These are phyloP conservation scores for Cokeromyces recurvatus DNA, from an alignment of 371 early-diverging fungal species.

Conservation along the genomic window DNA sequence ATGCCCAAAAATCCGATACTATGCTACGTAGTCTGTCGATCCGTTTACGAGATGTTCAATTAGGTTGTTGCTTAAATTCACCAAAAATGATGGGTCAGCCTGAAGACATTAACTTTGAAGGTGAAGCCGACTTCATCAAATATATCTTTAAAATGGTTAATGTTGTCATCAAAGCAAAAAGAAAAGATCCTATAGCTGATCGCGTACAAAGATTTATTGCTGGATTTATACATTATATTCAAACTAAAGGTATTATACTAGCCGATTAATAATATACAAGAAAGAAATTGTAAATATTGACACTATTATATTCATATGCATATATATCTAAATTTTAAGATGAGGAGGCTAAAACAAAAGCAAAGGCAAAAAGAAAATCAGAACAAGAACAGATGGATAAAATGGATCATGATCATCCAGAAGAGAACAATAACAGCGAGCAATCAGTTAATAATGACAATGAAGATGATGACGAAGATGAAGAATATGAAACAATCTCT, in stretches of 20 bases:
- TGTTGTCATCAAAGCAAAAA: constrained; percentile 67
- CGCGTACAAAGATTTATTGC: constrained; percentile 72
- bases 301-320: no score
- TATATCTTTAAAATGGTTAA: constrained; percentile 72
- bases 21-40: constrained; percentile 70
- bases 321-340: no score
- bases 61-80: constrained; percentile 48
- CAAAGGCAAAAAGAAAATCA: background rate
- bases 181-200: constrained; percentile 70
- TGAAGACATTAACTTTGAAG: constrained; percentile 39
- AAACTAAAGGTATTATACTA: constrained; percentile 61
- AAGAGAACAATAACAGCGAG: constrained; percentile 3
- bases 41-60: constrained; percentile 73
- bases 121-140: constrained; percentile 62
- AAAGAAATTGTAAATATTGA: no score
- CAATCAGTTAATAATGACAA: constrained; percentile 15
- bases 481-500: constrained; percentile 52
- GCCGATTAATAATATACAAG: no score
- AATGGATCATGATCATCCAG: no score
- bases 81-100: constrained; percentile 35
- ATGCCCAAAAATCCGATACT: constrained; percentile 66
- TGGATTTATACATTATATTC: constrained; percentile 67
- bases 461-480: constrained; percentile 28
- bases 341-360: constrained; percentile 1
- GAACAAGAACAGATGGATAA: no score